Evolutionary conservation across 306 rosid species (phyloP).

Genomic region (Bauhinia variegata): DNA sequence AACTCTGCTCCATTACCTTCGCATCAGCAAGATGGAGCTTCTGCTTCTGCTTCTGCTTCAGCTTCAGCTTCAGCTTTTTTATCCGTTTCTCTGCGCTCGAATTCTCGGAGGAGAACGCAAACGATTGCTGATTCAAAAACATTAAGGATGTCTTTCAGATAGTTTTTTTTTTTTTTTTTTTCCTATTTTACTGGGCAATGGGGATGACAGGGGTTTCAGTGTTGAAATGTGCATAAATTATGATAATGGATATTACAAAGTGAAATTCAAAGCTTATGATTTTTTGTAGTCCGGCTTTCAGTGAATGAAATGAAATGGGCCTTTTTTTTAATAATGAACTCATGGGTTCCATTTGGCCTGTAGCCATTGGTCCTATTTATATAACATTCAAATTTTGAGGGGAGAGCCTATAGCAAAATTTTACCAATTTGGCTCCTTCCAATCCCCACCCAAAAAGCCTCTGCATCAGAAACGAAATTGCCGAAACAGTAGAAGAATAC

Average conservation of each 20-base stretch:
- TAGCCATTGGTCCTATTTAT: no score
- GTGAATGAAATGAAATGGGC: no score
- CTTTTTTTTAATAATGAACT: no score
- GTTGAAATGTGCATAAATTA: neutral
- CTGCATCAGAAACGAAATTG: neutral
- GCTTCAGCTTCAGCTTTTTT: slow-evolving; percentile 3
- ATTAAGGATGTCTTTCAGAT: slow-evolving; percentile 54
- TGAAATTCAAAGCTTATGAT: slow-evolving; percentile 6
- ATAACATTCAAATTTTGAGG: neutral
- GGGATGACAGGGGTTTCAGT: neutral
- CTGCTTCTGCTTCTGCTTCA: neutral
- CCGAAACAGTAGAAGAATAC: no score
- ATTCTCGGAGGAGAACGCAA: slow-evolving; percentile 22
- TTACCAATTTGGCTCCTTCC: neutral
- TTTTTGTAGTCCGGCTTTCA: neutral
- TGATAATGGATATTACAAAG: neutral
- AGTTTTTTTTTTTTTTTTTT: no score
- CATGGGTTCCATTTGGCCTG: no score
- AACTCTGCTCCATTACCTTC: neutral
- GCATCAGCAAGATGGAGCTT: neutral
- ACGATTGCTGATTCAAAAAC: slow-evolving; percentile 2
- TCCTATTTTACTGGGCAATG: neutral
- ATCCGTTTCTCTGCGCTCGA: neutral
- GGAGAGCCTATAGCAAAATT: slow-evolving; percentile 1
- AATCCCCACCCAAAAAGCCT: no score